A percentile compares a stretch with the other conserved stretches of the same genome.
These are phyloP conservation scores for Aspergillus ustus DNA, from an alignment of 2,329 filamentous ascomycete genomes.

Conservation along the genomic window DNA sequence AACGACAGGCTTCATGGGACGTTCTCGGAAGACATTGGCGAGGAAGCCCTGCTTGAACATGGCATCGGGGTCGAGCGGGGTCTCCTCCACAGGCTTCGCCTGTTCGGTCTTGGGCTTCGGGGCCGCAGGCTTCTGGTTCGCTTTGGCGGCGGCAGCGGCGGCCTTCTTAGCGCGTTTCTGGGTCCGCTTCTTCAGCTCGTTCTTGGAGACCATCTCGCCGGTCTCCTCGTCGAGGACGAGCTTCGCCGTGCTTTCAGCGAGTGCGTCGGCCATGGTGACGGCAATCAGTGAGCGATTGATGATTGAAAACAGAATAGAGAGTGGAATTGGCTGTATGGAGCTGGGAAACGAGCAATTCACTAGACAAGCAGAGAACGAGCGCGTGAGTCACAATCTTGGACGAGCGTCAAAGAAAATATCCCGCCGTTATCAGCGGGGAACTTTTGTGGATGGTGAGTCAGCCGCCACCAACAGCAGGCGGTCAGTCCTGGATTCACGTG, in stretches of 20 bases:
- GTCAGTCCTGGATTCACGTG: not conserved
- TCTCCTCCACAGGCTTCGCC: conserved; percentile 26
- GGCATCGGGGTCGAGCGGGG: conserved; percentile 55
- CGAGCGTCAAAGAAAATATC: not conserved
- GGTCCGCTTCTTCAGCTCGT: conserved; percentile 35
- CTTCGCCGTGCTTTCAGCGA: conserved; percentile 25
- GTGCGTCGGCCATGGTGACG: conserved; percentile 25
- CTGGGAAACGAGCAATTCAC: not conserved
- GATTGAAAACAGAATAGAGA: not conserved
- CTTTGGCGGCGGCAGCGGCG: conserved; percentile 32
- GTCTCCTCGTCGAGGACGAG: conserved; percentile 29
- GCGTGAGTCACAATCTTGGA: not conserved
- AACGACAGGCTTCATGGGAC: conserved; percentile 56
- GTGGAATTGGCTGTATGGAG: not conserved
- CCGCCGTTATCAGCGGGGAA: not conserved
- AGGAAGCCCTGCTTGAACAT: conserved; percentile 85
- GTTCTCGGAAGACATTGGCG: conserved; percentile 71
- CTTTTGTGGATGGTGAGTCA: not conserved
- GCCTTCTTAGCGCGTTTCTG: conserved; percentile 33
- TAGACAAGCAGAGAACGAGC: not conserved
- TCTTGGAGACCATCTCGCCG: conserved; percentile 32
- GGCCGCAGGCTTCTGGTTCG: conserved; percentile 46
- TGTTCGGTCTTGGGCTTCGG: conserved; percentile 25
- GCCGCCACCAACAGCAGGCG: not conserved
- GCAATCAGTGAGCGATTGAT: not conserved